Base-by-base conservation (phyloP, 1,284 basidiomycete species). In the Austroboletus rostrupii region DNA sequence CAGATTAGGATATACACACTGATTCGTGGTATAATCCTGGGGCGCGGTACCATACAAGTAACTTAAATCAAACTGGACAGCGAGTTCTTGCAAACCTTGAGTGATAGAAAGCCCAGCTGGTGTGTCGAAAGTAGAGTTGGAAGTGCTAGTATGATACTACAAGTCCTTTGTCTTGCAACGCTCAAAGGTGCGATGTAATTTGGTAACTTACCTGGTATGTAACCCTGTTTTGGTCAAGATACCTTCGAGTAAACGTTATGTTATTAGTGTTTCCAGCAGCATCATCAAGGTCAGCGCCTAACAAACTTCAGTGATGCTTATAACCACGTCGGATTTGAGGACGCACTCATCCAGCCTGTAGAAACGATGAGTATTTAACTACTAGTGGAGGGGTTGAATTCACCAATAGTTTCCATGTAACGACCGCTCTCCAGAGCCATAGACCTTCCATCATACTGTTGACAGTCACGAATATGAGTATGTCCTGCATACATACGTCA, bases 321-420 rank as follows among this genome's bases (percentile, higher is more conserved):
- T 42, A n/a, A 35, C 23, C 23, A 21, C 33, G 17, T 50, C 28
- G 37, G 5, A 43, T 43, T 16, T 17, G 23, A 20, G 5, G 1
- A 53, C 49, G 6, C 38, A 69, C 67, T 69, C 66, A 69, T 68
- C 64, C 67, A 69, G 19, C 64, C 67, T 69, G 33, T 32, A 20
- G 32, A 41, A 40, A 32, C 7, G 8, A 19, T 21, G 0, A 35
- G 37, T 20, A 33, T 12, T 5, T 10, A 19, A 12, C 14, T 14
- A 12, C 38, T 10, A 41, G 16, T 16, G 1, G 5, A 45, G 23
- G n/a, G 3, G 33, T 31, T 2, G 3, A 16, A 59, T 72, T 56
- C 62, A 73, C 88, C 89, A 50, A 93, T 74, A 6, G 91, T 92
- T 70, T 94, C 91, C 83, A 93, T 87, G 65, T 92, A 94, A 23